A percentile compares a stretch with the other conserved stretches of the same genome.
phyloP scores from a whole-genome alignment of 257 asterid species.

The Primulina tabacum region DNA sequence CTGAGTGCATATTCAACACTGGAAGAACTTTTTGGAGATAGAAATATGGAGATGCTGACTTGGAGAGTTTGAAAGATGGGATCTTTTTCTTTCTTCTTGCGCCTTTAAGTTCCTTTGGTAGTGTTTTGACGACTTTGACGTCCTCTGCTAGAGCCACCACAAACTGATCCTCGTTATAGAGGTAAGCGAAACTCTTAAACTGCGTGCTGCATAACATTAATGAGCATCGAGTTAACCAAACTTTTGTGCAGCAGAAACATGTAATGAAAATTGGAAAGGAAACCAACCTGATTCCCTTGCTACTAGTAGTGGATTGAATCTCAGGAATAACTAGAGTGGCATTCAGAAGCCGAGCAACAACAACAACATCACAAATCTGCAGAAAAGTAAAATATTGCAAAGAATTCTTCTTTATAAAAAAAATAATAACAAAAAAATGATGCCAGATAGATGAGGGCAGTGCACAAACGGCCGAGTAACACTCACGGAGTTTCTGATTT shows the following conservation, averaged over 20 bases:
- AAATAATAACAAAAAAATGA: not conserved
- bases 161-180: slow-evolving; percentile 86
- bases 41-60: slow-evolving; percentile 67
- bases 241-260: not conserved
- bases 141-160: slow-evolving; percentile 72
- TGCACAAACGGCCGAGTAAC: not conserved
- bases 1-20: slow-evolving; percentile 46
- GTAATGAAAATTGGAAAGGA: not conserved
- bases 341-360: slow-evolving; percentile 83
- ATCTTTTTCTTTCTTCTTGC: slow-evolving; percentile 91
- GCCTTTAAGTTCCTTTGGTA: slow-evolving; percentile 88
- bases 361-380: slow-evolving; percentile 93
- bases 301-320: slow-evolving; percentile 94
- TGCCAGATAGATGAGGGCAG: not conserved
- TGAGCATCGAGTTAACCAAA: not conserved
- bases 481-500: slow-evolving; percentile 90
- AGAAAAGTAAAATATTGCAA: slow-evolving; percentile 16
- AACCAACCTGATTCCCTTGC: slow-evolving; percentile 89
- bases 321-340: slow-evolving; percentile 92
- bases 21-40: slow-evolving; percentile 91
- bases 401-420: slow-evolving; percentile 9
- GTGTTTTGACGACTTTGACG: slow-evolving; percentile 76
- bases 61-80: slow-evolving; percentile 83
- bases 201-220: slow-evolving; percentile 63
- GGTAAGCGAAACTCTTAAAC: slow-evolving; percentile 97